phyloP scores from a whole-genome alignment of 2,329 filamentous ascomycete species.

The Penicillium sp. region DNA sequence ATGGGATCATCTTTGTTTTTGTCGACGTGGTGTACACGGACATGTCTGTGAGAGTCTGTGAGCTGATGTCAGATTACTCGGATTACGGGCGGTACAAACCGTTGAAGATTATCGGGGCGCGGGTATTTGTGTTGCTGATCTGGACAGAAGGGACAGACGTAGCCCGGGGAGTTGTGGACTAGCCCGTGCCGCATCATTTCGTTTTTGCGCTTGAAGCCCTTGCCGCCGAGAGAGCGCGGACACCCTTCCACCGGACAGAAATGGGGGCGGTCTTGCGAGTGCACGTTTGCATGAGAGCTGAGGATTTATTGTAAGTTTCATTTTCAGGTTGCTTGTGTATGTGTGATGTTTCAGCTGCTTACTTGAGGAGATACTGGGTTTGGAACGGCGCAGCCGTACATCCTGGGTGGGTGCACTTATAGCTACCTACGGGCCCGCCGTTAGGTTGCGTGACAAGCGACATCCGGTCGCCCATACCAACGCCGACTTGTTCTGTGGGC shows the following conservation, averaged over 20 bases:
- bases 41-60: slow-evolving; percentile 63
- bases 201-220: slow-evolving; percentile 69
- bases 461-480: slow-evolving; percentile 23
- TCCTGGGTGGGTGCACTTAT: slow-evolving; percentile 57
- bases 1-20: slow-evolving; percentile 83
- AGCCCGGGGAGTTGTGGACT: slow-evolving; percentile 91
- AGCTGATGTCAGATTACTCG: slow-evolving; percentile 1
- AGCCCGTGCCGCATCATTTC: slow-evolving; percentile 77
- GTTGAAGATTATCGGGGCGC: slow-evolving; percentile 90
- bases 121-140: slow-evolving; percentile 94
- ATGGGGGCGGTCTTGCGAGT: slow-evolving; percentile 63
- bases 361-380: slow-evolving; percentile 67
- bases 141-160: slow-evolving; percentile 93
- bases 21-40: slow-evolving; percentile 86
- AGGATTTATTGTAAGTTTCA: neutral
- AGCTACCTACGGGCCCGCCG: slow-evolving; percentile 35
- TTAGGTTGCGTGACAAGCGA: slow-evolving; percentile 25
- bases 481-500: slow-evolving; percentile 36
- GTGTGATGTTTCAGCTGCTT: slow-evolving; percentile 30
- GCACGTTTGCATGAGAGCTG: slow-evolving; percentile 60
- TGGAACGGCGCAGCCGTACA: slow-evolving; percentile 63
- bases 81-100: slow-evolving; percentile 56
- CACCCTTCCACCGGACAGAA: slow-evolving; percentile 63
- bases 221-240: slow-evolving; percentile 60
- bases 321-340: neutral